Evolutionary conservation across 331 rosid species (phyloP), one percentile per base, ranked within the genome.

Genomic region (Pyrus hybrid): DNA sequence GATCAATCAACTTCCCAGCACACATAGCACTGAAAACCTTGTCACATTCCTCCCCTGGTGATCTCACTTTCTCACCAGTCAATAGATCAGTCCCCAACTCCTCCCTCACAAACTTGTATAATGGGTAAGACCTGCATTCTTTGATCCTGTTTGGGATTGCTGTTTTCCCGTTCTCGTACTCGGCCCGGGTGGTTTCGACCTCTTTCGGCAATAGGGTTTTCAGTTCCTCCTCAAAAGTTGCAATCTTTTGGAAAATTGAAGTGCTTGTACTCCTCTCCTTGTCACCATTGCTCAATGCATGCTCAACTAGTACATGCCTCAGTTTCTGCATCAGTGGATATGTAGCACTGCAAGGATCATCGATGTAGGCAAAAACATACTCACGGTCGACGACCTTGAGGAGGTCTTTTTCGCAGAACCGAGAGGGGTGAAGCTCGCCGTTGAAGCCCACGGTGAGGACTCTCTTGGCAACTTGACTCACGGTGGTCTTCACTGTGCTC

Each of bases 11-110:
- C 80, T 76, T 88, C 0, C 98, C 97, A 47, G 74, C 82, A 72
- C 88, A 86, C 67, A 93, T 79, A 35, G 97, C 98, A 1, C 83
- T 61, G 87, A 93, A 93, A 0, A 93, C 94, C 79, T 86, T 91
- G 12, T 93, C 98, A 78, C 75, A 87, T 56, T 91, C 98, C 57
- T 93, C 98, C 22, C 96, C 98, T 2, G 97, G 98, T 4, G 98
- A 91, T 72, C n/a, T 82, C 0, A 76, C 80, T 66, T 85, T 85
- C 90, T 93, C 98, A 13, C 98, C 97, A 8, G 96, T 91, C 25
- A 93, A 74, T 64, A 91, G 77, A 56, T 16, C 73, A 63, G 97
- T 83, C 8, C 91, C 96, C 57, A 91, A 28, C 23, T 65, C 86
- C 75, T 93, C 94, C 35, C 98, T 91, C 67, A 90, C 85, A 77